Base-by-base conservation (phyloP, 1,284 basidiomycete genomes). In the Tylopilus orsonianus region DNA sequence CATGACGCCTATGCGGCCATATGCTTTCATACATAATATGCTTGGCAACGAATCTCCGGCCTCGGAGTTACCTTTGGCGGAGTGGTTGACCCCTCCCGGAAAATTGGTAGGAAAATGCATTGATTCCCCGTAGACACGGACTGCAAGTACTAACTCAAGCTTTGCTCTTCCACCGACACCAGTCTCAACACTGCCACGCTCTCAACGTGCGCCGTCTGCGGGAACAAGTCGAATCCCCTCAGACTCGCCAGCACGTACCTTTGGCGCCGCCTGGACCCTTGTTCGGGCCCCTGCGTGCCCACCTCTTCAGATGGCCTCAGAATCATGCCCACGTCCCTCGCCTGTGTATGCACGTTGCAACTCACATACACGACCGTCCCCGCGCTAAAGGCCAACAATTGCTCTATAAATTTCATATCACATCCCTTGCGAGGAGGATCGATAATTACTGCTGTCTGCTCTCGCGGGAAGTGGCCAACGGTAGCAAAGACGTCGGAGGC, bases 391-490 rank as follows among this genome's bases (percentile, higher is more conserved):
- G 65, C 66, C 41, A 94, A 65, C 37, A 96, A 69, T 71, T 97
- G 93, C 27, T 79, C 70, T 37, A 97, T 74, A 69, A 96, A 97
- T 3, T 77, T 75, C 42, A 81, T 79, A 66, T 95, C 92, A 60
- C 90, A 94, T 13, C 93, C 94, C 68, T 95, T 96, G 50, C 93
- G 76, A 12, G 94, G 94, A 2, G 93, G 93, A 69, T 96, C 90
- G 62, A 93, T 83, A 48, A 93, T 71, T 41, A 92, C 74, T 0
- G 81, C 91, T 8, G 91, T 93, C 49, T 73, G 69, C 2, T 74
- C 71, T 0, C 81, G 68, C 2, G 89, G 88, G 60, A 91, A 94
- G 38, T 79, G 70, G 10, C 75, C 69, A 19, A 90, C 87, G 12
- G 74, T 73, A 3, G 72, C 71, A 61, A 88, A 90, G 51, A 90